Evolutionary conservation across 345 rosid genomes (phyloP), one percentile per base, ranked within the genome.

Genomic region (Fremontodendron californicum): DNA sequence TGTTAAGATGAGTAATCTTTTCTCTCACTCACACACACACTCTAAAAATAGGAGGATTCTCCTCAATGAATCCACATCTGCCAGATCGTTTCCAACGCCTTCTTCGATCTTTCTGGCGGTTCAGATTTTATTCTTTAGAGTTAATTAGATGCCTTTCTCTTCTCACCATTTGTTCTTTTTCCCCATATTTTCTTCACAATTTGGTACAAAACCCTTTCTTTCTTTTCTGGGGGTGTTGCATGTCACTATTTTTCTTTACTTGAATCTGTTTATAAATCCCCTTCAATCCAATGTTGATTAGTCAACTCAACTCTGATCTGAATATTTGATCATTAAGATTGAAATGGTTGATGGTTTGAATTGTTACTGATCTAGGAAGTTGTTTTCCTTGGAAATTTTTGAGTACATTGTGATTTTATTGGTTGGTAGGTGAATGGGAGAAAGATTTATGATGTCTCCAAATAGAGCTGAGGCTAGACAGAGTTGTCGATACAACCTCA

Each of bases 361-460:
- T 3, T 6, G 15, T 61, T 62, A 18, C 6, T 62, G 40, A 39
- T 39, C 40, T 3, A 39, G 40, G 40, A 39, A 39, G 40, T 33
- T 3, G n/a, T n/a, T n/a, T n/a, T n/a, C n/a, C n/a, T n/a, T n/a
- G 62, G 16, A 25, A 57, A 57, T 2, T 23, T n/a, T 57, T 25
- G 31, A 2, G 13, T 13, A n/a, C 5, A 6, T 13, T 62, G 67
- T 13, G 67, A 16, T 62, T 60, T 62, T 33, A 70, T 46, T 46
- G 74, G 46, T 70, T 70, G 74, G 18, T 62, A 33, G n/a, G 23
- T 48, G 74, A 51, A 74, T 74, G 77, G 77, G 27, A 58, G 73
- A 74, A 67, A 29, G 52, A 73, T 29, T 35, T 40, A 77, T 83
- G 83, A 74, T 66, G 67, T 78, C 85, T 35, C 82, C 86, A 29